Conservation (phyloP, 306 rosid species). For the Casuarina equisetifolia region DNA sequence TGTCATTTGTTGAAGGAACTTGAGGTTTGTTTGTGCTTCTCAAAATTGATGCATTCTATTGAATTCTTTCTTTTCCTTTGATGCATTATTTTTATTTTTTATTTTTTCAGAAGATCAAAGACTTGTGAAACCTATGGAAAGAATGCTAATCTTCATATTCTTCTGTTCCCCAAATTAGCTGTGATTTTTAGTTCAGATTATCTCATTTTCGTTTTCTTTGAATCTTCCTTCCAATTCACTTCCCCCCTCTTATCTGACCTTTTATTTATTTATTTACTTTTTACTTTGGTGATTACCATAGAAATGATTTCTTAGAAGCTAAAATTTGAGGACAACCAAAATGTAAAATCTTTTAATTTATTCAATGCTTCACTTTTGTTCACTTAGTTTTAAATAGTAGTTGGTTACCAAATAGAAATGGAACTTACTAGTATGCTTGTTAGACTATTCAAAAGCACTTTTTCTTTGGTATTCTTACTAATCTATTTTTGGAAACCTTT, state of each 20-base stretch:
- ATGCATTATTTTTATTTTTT: background rate
- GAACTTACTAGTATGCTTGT: too few species aligned
- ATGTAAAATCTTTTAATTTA: too few species aligned
- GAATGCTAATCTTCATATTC: background rate
- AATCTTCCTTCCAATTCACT: background rate
- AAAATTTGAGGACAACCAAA: too few species aligned
- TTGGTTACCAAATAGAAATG: too few species aligned
- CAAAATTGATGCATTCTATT: conserved; percentile 11
- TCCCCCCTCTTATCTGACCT: background rate
- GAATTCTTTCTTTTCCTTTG: background rate
- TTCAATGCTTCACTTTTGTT: too few species aligned
- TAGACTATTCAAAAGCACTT: too few species aligned
- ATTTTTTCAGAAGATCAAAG: background rate
- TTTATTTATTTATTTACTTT: background rate
- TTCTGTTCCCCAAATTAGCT: background rate
- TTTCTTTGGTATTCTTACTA: too few species aligned
- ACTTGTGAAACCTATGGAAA: background rate
- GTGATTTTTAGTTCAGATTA: background rate
- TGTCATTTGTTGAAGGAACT: conserved; percentile 62
- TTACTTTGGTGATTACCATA: too few species aligned
- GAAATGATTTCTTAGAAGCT: too few species aligned
- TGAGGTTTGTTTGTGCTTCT: conserved; percentile 57
- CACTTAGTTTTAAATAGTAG: too few species aligned
- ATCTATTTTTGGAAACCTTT: too few species aligned
- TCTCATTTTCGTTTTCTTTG: background rate